Evolutionary conservation across 192 early-diverging fungal genomes (phyloP).

Genomic region (Phycomyces blakesleeanus): DNA sequence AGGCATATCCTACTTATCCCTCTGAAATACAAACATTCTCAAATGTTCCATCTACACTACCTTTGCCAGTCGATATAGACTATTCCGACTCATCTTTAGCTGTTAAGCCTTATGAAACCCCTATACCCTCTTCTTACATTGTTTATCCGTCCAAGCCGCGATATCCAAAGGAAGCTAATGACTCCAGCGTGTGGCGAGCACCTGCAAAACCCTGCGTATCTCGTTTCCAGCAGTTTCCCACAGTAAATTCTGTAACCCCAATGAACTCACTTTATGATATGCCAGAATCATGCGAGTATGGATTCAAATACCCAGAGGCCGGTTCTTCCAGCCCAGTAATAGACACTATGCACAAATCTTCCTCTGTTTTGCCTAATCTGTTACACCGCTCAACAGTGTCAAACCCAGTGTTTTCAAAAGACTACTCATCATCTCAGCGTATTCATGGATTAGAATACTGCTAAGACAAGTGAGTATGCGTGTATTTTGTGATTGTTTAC

Average conservation of each 20-base stretch:
- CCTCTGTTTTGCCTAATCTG: background rate
- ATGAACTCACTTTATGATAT: background rate
- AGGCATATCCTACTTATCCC: background rate
- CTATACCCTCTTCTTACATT: background rate
- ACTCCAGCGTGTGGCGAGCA: background rate
- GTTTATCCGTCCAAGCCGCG: background rate
- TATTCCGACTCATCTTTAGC: background rate
- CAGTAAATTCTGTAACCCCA: background rate
- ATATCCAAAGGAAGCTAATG: background rate
- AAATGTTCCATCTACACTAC: background rate
- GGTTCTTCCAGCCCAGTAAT: background rate
- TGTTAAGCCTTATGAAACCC: background rate
- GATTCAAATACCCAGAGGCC: background rate
- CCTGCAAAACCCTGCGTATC: background rate
- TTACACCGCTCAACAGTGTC: background rate
- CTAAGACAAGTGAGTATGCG: background rate
- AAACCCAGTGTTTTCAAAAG: background rate
- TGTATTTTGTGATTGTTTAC: background rate
- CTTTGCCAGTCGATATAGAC: background rate
- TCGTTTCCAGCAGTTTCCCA: background rate
- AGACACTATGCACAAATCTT: background rate
- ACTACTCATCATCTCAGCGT: background rate
- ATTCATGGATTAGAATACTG: background rate
- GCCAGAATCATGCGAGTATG: background rate
- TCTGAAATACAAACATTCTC: background rate